Percentiles rank a stretch among this genome's conserved stretches.
These are phyloP conservation scores for Pythium aristosporum DNA, from an alignment of 352 stramenopile genomes.

Conservation along the genomic window DNA sequence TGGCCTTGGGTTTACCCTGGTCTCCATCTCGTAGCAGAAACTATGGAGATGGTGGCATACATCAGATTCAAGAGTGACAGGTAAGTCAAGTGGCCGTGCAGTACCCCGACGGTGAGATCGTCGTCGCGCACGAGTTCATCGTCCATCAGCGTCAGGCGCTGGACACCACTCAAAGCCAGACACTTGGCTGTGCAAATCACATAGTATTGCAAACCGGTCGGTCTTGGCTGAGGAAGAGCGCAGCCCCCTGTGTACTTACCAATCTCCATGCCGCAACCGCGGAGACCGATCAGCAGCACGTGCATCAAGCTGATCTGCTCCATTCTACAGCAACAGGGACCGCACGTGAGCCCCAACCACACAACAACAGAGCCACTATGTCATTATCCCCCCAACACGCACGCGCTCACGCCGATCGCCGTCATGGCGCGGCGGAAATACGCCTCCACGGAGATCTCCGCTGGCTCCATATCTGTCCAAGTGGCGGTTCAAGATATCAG, in stretches of 20 bases:
- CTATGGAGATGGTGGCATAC: slow-evolving; percentile 8
- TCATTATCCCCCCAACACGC: slow-evolving; percentile 1
- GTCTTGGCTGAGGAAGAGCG: no score
- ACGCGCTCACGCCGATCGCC: slow-evolving; percentile 29
- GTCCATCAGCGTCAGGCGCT: slow-evolving; percentile 43
- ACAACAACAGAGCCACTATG: not conserved
- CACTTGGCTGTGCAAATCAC: slow-evolving; percentile 31
- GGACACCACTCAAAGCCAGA: slow-evolving; percentile 33
- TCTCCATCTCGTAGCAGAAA: slow-evolving; percentile 37
- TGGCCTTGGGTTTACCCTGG: slow-evolving; percentile 32
- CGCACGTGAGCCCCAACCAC: not conserved
- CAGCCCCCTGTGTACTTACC: slow-evolving; percentile 16
- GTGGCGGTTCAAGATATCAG: slow-evolving; percentile 16
- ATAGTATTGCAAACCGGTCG: not conserved
- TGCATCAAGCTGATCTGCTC: slow-evolving; percentile 42
- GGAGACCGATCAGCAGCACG: slow-evolving; percentile 43
- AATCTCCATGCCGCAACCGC: slow-evolving; percentile 43
- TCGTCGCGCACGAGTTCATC: slow-evolving; percentile 42
- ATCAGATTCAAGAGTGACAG: not conserved
- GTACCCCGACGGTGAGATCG: slow-evolving; percentile 32
- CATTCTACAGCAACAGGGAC: slow-evolving; percentile 27
- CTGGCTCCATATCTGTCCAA: slow-evolving; percentile 2
- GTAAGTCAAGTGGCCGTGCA: not conserved
- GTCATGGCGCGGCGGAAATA: slow-evolving; percentile 37
- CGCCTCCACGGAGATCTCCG: slow-evolving; percentile 21